Evolutionary conservation across 2,329 filamentous ascomycete species (phyloP).

Genomic region (Geosmithia flava): DNA sequence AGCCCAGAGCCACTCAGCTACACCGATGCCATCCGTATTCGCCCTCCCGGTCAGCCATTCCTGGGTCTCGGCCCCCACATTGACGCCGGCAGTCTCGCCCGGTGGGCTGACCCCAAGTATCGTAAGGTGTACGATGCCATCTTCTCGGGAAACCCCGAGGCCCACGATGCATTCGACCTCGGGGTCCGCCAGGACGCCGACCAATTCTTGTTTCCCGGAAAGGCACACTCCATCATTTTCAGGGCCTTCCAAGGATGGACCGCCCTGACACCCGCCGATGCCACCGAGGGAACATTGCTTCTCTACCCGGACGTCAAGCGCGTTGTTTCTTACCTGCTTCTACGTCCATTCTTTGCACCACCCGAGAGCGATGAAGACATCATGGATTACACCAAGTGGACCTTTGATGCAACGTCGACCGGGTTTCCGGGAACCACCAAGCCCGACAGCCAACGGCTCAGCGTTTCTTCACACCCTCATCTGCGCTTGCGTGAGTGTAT

Average conservation of each 20-base stretch:
- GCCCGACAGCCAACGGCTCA: constrained; percentile 1
- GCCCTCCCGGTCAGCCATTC: constrained; percentile 22
- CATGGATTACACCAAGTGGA: constrained; percentile 23
- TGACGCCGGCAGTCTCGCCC: constrained; percentile 26
- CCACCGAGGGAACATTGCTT: too few species aligned
- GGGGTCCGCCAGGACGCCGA: constrained; percentile 17
- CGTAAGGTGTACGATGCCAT: constrained; percentile 21
- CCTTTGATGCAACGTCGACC: constrained; percentile 13
- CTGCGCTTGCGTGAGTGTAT: constrained; percentile 12
- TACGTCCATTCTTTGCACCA: too few species aligned
- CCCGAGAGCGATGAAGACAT: constrained; percentile 10
- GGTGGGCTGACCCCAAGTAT: constrained; percentile 26
- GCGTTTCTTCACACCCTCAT: too few species aligned
- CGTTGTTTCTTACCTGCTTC: too few species aligned
- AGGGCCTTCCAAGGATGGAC: too few species aligned
- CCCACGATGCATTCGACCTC: constrained; percentile 24
- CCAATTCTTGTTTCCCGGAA: constrained; percentile 19
- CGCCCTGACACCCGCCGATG: too few species aligned
- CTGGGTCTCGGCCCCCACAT: constrained; percentile 28
- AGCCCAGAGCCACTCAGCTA: constrained; percentile 23
- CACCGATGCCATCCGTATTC: constrained; percentile 23
- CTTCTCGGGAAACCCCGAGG: constrained; percentile 20
- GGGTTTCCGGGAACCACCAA: constrained; percentile 24
- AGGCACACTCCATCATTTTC: not conserved
- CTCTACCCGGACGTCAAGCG: too few species aligned